These are phyloP conservation scores for Knoxdaviesia capensis DNA, from an alignment of 2,329 filamentous ascomycete species.

Conservation along the genomic window DNA sequence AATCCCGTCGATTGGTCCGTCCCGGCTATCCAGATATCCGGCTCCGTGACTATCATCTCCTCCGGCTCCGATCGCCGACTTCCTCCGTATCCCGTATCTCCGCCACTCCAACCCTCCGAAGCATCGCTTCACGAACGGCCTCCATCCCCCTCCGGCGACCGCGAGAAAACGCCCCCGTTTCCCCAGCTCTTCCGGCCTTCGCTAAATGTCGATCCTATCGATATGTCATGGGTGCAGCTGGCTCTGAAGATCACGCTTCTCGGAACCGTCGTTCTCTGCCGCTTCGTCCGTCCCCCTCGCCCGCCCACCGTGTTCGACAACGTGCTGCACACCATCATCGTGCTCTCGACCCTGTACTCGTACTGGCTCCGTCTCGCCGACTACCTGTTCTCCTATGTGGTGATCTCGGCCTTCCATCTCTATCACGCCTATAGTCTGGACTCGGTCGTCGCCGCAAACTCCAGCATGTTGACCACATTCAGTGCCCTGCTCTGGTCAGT, in stretches of 20 bases:
- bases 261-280: constrained; percentile 6
- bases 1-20: too few species aligned
- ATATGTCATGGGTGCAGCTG: constrained; percentile 4
- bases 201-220: constrained; percentile 1
- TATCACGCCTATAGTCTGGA: constrained; percentile 3
- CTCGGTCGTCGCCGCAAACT: constrained; percentile 4
- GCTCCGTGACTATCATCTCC: neutral
- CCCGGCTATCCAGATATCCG: too few species aligned
- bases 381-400: constrained; percentile 1
- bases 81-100: neutral
- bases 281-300: constrained; percentile 6
- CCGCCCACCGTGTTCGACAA: constrained; percentile 6
- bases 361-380: constrained; percentile 4
- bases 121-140: too few species aligned
- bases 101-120: neutral
- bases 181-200: neutral
- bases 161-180: neutral
- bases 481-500: constrained; percentile 5
- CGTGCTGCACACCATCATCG: constrained; percentile 5
- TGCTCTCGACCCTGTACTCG: constrained; percentile 6
- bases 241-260: constrained; percentile 6
- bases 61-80: neutral
- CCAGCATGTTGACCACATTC: constrained; percentile 5
- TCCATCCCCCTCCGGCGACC: neutral
- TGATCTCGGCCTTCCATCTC: constrained; percentile 2